Evolutionary conservation across 805 yeast species (phyloP).

Genomic region (Candida tibetensis): DNA sequence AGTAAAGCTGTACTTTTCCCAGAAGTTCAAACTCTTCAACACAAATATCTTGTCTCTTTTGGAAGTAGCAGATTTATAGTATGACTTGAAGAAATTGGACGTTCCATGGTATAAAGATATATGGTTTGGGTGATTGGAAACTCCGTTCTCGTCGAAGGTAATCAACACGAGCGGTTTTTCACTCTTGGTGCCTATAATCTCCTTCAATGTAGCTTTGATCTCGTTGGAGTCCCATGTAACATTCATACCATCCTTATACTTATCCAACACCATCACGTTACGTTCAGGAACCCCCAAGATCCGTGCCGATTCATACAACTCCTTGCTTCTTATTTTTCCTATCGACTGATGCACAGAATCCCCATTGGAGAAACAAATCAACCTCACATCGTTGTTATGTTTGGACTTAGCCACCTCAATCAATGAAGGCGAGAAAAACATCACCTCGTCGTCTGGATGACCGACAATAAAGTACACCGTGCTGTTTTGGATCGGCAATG

Average conservation of each 20-base stretch:
- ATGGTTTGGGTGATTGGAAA: conserved; percentile 89
- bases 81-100: conserved; percentile 23
- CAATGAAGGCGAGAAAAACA: conserved; percentile 89
- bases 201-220: conserved; percentile 38
- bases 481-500: conserved; percentile 30
- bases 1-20: conserved; percentile 51
- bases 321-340: conserved; percentile 61
- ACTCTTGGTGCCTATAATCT: conserved; percentile 19
- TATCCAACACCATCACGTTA: conserved; percentile 46
- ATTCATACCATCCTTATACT: conserved; percentile 62
- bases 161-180: conserved; percentile 42
- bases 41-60: conserved; percentile 22
- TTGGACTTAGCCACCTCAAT: conserved; percentile 46
- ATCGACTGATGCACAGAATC: conserved; percentile 60
- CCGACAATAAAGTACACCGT: conserved; percentile 64
- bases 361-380: conserved; percentile 77
- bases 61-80: background rate
- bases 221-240: conserved; percentile 55
- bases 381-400: conserved; percentile 49
- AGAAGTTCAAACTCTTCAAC: conserved; percentile 35
- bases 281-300: conserved; percentile 48
- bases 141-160: conserved; percentile 81
- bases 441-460: conserved; percentile 98
- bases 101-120: conserved; percentile 57
- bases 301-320: conserved; percentile 53